Evolutionary conservation across 305 asterid species (phyloP).

Genomic region (Fraxinus dipetala): DNA sequence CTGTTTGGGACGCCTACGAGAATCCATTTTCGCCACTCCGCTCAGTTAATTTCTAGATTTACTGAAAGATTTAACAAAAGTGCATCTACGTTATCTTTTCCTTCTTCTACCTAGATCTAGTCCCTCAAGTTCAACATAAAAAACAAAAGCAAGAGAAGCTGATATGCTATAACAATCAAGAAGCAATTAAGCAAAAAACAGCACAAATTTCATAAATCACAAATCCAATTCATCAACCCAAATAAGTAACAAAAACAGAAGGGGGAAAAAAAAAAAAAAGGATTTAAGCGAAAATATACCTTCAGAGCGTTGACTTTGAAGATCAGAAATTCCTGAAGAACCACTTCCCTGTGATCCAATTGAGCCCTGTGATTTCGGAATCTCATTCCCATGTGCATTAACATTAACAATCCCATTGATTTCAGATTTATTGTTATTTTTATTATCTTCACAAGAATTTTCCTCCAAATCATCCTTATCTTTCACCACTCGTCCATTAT

Average conservation of each 20-base stretch:
- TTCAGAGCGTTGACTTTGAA: conserved; percentile 26
- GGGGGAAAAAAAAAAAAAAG: not conserved
- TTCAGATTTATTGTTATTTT: conserved; percentile 1
- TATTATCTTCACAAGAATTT: conserved; percentile 24
- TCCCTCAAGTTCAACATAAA: not conserved
- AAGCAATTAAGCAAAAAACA: not conserved
- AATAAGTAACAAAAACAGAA: too few species aligned
- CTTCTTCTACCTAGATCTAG: not conserved
- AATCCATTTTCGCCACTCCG: not conserved
- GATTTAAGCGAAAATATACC: conserved; percentile 31
- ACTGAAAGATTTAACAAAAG: not conserved
- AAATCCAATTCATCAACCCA: not conserved
- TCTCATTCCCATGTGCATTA: conserved; percentile 7
- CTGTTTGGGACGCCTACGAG: not conserved
- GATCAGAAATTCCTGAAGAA: conserved; percentile 16
- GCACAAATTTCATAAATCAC: not conserved
- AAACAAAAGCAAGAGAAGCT: not conserved
- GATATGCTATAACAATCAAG: not conserved
- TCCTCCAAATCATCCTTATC: conserved; percentile 39
- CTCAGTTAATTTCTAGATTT: not conserved
- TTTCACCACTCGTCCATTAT: conserved; percentile 35
- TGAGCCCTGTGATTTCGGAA: conserved; percentile 31
- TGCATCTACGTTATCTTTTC: not conserved
- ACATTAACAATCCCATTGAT: not conserved
- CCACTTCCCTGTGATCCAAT: conserved; percentile 15